Base-by-base conservation (phyloP, 495 filamentous ascomycete genomes). In the Aspergillus egyptiacus region DNA sequence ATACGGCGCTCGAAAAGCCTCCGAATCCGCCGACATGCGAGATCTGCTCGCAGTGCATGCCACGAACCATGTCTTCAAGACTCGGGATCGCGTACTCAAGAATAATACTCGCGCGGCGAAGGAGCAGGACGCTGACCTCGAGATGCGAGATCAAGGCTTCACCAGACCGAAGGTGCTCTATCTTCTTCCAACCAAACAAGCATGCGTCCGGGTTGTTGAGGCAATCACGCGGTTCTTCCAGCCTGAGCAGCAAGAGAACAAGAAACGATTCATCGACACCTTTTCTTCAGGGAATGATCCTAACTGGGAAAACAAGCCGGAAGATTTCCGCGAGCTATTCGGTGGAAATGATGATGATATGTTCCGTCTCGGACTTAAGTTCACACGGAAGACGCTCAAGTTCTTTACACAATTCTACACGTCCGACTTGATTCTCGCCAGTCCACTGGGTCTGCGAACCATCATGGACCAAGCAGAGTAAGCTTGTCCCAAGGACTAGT, bases 381-480 rank as follows among this genome's bases (percentile, higher is more conserved):
- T 98, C 62, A 96, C 93, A 0, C 79, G 93, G 34, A 96, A 94
- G 67, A 93, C 91, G 0, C 73, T 97, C 58, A 96, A 95, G 63
- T 93, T 86, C 62, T 98, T 95, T 62, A 78, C 91, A 5, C 85
- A 91, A 61, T 98, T 98, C 67, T 96, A 97, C 71, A 88, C 84
- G 54, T 95, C 89, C 2, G 93, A 98, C 63, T 85, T 98, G 58
- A 91, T 98, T 48, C 74, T 98, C 37, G 91, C 87, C 23, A 89
- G 84, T 56, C 89, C 93, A 1, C 71, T 98, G 2, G 93, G 93
- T 15, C 69, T 98, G 22, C 85, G 90, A 25, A 90, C 93, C 65
- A 87, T 89, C 41, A 85, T 97, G 54, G 90, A 90, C 30, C 80
- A 84, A 34, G 78, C 86, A 44, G 70, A 75, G 71, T 73, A 58